Percentiles rank a stretch among this genome's conserved stretches.
These are phyloP conservation scores for Berberis thunbergii DNA, from an alignment of 164 flowering plant species.

Conservation along the genomic window DNA sequence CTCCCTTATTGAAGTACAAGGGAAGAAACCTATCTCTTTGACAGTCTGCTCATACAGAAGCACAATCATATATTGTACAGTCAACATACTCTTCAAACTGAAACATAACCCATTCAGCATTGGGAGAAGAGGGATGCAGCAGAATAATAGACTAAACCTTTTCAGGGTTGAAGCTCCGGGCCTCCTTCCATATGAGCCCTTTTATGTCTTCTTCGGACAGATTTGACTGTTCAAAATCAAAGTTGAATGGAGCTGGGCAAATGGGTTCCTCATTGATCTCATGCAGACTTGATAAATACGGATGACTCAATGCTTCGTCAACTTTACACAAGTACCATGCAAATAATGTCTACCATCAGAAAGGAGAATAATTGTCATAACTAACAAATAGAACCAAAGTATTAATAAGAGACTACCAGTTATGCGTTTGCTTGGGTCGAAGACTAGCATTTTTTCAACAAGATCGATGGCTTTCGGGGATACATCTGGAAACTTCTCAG, in stretches of 20 bases:
- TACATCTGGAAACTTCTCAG: conserved; percentile 45
- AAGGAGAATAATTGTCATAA: neutral
- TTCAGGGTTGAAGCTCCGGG: conserved; percentile 55
- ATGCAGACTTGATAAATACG: conserved; percentile 64
- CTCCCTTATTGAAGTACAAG: too few relatives aligned
- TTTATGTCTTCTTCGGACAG: conserved; percentile 75
- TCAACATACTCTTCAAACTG: too few relatives aligned
- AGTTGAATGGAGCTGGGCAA: conserved; percentile 60
- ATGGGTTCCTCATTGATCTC: conserved; percentile 89
- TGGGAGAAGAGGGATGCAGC: too few relatives aligned
- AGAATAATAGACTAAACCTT: conserved; percentile 6
- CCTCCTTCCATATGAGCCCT: conserved; percentile 74
- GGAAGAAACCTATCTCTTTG: too few relatives aligned
- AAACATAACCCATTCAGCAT: too few relatives aligned
- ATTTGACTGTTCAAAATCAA: conserved; percentile 67
- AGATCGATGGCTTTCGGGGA: conserved; percentile 75
- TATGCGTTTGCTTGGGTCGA: conserved; percentile 88
- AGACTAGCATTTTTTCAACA: conserved; percentile 82
- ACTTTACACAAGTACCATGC: conserved; percentile 28
- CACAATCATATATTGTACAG: too few relatives aligned
- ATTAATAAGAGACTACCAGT: conserved; percentile 39
- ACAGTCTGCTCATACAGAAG: too few relatives aligned
- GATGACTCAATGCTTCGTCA: conserved; percentile 84
- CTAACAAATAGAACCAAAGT: neutral
- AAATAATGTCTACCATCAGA: neutral